Conservation (phyloP, 1,284 basidiomycete species). For the Xerocomus amazonicus region DNA sequence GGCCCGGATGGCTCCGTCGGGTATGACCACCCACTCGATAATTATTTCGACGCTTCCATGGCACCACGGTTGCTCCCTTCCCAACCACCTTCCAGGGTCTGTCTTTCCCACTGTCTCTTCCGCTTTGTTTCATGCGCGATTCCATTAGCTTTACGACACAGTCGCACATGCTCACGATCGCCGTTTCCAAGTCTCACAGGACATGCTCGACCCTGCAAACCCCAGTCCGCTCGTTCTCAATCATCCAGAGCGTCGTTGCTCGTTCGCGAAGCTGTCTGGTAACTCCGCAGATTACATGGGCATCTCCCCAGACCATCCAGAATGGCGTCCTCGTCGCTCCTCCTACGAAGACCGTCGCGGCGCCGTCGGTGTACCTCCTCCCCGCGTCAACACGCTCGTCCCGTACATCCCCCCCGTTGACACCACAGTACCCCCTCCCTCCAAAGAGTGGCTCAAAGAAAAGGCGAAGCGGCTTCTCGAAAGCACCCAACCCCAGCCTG, state of each 20-base stretch:
- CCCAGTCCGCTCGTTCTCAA: constrained; percentile 7
- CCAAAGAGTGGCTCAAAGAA: constrained; percentile 22
- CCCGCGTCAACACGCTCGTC: constrained; percentile 26
- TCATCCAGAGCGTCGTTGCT: constrained; percentile 16
- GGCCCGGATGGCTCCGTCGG: constrained; percentile 13
- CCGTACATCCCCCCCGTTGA: constrained; percentile 26
- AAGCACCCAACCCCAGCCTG: constrained; percentile 4
- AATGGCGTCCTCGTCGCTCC: constrained; percentile 24
- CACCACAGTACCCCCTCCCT: constrained; percentile 16
- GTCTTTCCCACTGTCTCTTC: not conserved
- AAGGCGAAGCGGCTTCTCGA: constrained; percentile 18
- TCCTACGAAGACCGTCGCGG: constrained; percentile 27
- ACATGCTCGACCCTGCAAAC: constrained; percentile 18
- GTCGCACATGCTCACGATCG: constrained; percentile 27
- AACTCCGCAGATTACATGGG: constrained; percentile 26
- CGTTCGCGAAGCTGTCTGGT: constrained; percentile 8
- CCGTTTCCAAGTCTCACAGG: constrained; percentile 9
- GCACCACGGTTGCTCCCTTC: constrained; percentile 13
- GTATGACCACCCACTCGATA: constrained; percentile 25
- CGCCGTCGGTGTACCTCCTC: constrained; percentile 20
- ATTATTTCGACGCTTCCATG: constrained; percentile 27
- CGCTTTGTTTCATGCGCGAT: not conserved
- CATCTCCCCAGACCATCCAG: constrained; percentile 19
- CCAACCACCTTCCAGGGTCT: constrained; percentile 12
- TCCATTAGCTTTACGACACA: constrained; percentile 28